These are phyloP conservation scores for Lyophyllum decastes DNA, from an alignment of 768 basidiomycete species.

Conservation along the genomic window DNA sequence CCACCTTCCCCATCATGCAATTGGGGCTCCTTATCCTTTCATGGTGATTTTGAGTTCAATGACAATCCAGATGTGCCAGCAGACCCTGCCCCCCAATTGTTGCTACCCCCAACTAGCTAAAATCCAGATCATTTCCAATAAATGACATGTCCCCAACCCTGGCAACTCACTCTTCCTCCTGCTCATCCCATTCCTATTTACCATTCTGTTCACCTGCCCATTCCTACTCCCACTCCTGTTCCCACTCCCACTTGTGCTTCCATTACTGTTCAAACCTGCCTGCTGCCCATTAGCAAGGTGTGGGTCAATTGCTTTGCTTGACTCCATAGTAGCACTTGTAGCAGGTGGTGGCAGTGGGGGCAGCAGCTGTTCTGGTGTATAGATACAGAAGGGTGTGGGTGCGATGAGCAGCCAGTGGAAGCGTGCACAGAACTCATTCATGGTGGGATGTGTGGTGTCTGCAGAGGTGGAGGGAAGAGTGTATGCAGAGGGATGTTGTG, in stretches of 20 bases:
- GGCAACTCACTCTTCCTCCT: conserved; percentile 10
- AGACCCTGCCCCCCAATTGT: no score
- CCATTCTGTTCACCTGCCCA: background rate
- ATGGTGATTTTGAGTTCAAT: no score
- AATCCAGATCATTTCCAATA: conserved; percentile 13
- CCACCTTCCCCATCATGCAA: no score
- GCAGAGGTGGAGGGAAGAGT: conserved; percentile 23
- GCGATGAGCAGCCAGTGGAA: conserved; percentile 63
- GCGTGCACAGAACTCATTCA: conserved; percentile 65
- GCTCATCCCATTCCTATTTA: background rate
- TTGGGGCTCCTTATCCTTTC: no score
- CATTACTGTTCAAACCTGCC: background rate
- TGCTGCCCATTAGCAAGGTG: conserved; percentile 21
- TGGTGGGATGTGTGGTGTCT: conserved; percentile 23
- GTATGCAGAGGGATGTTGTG: no score
- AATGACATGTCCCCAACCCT: conserved; percentile 1
- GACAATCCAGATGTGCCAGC: no score
- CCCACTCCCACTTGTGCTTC: no score
- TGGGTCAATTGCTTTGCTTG: conserved; percentile 35
- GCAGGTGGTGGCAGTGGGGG: conserved; percentile 10
- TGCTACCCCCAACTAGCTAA: no score
- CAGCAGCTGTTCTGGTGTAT: conserved; percentile 10
- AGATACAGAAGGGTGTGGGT: conserved; percentile 58
- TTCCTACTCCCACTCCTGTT: background rate
- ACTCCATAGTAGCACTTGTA: background rate